These are phyloP conservation scores for Macrolepiota dolichaula DNA, from an alignment of 768 basidiomycete species.

Conservation along the genomic window DNA sequence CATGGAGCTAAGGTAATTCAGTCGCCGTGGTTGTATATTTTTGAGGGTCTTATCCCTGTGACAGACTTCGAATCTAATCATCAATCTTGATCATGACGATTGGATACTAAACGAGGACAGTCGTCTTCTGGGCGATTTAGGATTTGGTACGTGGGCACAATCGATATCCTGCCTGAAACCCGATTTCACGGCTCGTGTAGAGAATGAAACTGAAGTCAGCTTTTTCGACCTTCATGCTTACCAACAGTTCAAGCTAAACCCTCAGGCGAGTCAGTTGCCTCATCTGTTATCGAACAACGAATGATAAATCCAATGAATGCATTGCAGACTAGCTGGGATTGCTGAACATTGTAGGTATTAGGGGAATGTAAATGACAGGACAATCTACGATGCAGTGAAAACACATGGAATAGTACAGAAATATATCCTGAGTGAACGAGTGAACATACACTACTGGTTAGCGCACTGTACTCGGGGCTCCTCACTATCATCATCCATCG, in stretches of 20 bases:
- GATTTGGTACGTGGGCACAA: slow-evolving; percentile 58
- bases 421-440: slow-evolving; percentile 13
- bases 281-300: not conserved
- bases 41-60: not conserved
- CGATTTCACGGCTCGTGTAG: slow-evolving; percentile 34
- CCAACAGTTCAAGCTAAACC: slow-evolving; percentile 77
- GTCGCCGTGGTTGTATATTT: not conserved
- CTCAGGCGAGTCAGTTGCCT: slow-evolving; percentile 50
- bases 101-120: slow-evolving; percentile 79
- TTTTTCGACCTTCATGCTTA: slow-evolving; percentile 83
- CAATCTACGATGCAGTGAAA: slow-evolving; percentile 22
- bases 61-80: slow-evolving; percentile 95
- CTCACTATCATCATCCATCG: slow-evolving; percentile 93
- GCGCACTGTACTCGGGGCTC: slow-evolving; percentile 96
- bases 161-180: not conserved
- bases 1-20: slow-evolving; percentile 84
- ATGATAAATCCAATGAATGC: slow-evolving; percentile 10
- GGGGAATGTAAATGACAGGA: slow-evolving; percentile 28
- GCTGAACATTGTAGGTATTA: slow-evolving; percentile 34
- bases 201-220: slow-evolving; percentile 95
- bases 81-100: slow-evolving; percentile 94
- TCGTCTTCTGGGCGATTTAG: slow-evolving; percentile 62
- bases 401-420: slow-evolving; percentile 13
- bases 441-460: slow-evolving; percentile 53
- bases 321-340: slow-evolving; percentile 45